phyloP scores from a whole-genome alignment of 805 yeast genomes.

The Candida dajiaensis region DNA sequence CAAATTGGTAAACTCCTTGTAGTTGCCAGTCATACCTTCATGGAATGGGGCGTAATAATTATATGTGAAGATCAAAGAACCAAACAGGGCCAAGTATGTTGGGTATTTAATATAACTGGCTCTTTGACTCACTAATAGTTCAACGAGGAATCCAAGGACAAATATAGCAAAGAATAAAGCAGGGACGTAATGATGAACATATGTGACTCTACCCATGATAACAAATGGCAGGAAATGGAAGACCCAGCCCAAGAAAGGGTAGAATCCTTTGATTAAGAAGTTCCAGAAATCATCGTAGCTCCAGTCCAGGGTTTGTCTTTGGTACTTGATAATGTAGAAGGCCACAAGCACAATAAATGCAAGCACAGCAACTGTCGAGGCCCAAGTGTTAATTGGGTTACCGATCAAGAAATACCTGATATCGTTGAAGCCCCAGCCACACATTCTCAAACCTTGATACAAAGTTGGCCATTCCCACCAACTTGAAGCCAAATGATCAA shows the following conservation, averaged over 20 bases:
- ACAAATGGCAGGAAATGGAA: slow-evolving; percentile 85
- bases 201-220: slow-evolving; percentile 93
- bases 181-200: slow-evolving; percentile 94
- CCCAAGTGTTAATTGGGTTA: slow-evolving; percentile 72
- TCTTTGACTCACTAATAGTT: slow-evolving; percentile 20
- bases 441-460: slow-evolving; percentile 66
- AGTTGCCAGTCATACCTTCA: slow-evolving; percentile 71
- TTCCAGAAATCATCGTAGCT: slow-evolving; percentile 34
- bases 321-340: slow-evolving; percentile 49
- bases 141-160: slow-evolving; percentile 37
- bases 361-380: slow-evolving; percentile 53
- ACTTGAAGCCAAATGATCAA: slow-evolving; percentile 60
- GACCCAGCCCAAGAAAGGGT: slow-evolving; percentile 89
- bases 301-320: slow-evolving; percentile 56
- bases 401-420: slow-evolving; percentile 65
- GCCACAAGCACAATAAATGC: slow-evolving; percentile 38
- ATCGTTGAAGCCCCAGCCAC: slow-evolving; percentile 56
- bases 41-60: slow-evolving; percentile 59
- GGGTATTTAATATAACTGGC: slow-evolving; percentile 21
- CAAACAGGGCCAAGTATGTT: slow-evolving; percentile 42
- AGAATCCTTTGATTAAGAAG: slow-evolving; percentile 58
- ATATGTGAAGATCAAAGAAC: slow-evolving; percentile 50
- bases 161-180: slow-evolving; percentile 91
- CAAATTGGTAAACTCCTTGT: slow-evolving; percentile 41
- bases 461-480: slow-evolving; percentile 89